A percentile compares a stretch with the other conserved stretches of the same genome.
Conservation (phyloP, 257 asterid genomes). For the Apocynum venetum region DNA sequence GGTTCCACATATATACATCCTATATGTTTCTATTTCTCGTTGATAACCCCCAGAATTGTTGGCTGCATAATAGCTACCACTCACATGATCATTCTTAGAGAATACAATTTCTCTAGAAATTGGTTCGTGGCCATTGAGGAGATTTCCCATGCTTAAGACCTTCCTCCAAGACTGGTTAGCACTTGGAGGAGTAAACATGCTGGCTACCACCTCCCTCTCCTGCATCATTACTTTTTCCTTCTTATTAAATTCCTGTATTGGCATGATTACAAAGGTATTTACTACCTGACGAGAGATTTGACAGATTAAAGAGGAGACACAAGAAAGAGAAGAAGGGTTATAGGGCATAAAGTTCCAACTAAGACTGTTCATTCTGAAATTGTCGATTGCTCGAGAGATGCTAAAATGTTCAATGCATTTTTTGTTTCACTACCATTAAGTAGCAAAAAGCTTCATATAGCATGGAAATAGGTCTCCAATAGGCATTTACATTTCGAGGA, state of each 20-base stretch:
- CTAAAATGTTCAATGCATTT: background rate
- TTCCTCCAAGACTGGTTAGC: slow-evolving; percentile 96
- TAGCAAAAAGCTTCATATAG: background rate
- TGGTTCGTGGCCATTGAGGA: slow-evolving; percentile 93
- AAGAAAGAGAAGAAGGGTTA: background rate
- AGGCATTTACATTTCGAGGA: background rate
- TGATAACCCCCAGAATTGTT: slow-evolving; percentile 34
- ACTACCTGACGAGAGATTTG: background rate
- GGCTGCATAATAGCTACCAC: slow-evolving; percentile 61
- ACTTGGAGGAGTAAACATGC: slow-evolving; percentile 79
- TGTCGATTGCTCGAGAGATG: background rate
- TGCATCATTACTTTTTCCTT: slow-evolving; percentile 45
- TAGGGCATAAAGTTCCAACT: background rate
- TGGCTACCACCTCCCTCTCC: slow-evolving; percentile 59
- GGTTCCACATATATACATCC: slow-evolving; percentile 84
- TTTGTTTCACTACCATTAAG: background rate
- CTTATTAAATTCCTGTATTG: slow-evolving; percentile 43
- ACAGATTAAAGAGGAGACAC: background rate
- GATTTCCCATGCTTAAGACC: slow-evolving; percentile 94
- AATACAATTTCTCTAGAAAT: slow-evolving; percentile 74
- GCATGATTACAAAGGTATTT: background rate
- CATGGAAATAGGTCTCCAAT: background rate
- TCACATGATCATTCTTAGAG: slow-evolving; percentile 55
- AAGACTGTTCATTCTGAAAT: background rate
- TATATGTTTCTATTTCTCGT: slow-evolving; percentile 70